Evolutionary conservation across 2,329 filamentous ascomycete genomes (phyloP).

Genomic region (Fusarium keratoplasticum): DNA sequence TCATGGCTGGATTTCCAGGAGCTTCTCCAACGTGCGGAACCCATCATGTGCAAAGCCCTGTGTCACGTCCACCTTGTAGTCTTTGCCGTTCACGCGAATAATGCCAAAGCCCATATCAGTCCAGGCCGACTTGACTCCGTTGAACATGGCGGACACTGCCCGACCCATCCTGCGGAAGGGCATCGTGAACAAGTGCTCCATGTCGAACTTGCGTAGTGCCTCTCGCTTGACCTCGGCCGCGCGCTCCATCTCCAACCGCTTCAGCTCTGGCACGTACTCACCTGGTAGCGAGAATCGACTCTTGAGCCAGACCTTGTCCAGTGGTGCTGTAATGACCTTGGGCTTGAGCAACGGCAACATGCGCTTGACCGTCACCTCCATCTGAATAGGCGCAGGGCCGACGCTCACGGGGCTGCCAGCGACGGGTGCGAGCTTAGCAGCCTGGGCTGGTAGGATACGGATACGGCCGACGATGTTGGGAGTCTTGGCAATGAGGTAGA

Average conservation of each 20-base stretch:
- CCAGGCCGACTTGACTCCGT: slow-evolving; percentile 62
- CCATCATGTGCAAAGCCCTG: slow-evolving; percentile 69
- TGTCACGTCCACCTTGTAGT: slow-evolving; percentile 69
- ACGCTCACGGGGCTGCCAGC: slow-evolving; percentile 19
- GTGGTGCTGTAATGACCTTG: slow-evolving; percentile 54
- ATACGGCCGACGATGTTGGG: slow-evolving; percentile 68
- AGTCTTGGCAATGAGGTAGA: slow-evolving; percentile 69
- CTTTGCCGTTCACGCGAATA: slow-evolving; percentile 59
- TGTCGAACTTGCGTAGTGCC: slow-evolving; percentile 62
- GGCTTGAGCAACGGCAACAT: slow-evolving; percentile 61
- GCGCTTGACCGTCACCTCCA: slow-evolving; percentile 66
- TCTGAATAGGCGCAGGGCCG: slow-evolving; percentile 49
- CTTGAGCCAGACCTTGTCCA: slow-evolving; percentile 51
- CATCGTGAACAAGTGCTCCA: slow-evolving; percentile 66
- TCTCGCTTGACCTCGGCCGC: slow-evolving; percentile 53
- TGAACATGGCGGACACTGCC: slow-evolving; percentile 56
- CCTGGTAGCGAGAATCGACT: slow-evolving; percentile 54
- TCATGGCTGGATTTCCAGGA: slow-evolving; percentile 54
- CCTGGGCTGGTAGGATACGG: slow-evolving; percentile 60
- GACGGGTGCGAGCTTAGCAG: slow-evolving; percentile 31
- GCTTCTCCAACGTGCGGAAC: slow-evolving; percentile 68
- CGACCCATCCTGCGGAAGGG: slow-evolving; percentile 65
- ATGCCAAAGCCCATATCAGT: slow-evolving; percentile 68
- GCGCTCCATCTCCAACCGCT: slow-evolving; percentile 45
- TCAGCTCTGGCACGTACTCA: slow-evolving; percentile 52